Base-by-base conservation (phyloP, 768 basidiomycete species). In the Termitomyces sp. region DNA sequence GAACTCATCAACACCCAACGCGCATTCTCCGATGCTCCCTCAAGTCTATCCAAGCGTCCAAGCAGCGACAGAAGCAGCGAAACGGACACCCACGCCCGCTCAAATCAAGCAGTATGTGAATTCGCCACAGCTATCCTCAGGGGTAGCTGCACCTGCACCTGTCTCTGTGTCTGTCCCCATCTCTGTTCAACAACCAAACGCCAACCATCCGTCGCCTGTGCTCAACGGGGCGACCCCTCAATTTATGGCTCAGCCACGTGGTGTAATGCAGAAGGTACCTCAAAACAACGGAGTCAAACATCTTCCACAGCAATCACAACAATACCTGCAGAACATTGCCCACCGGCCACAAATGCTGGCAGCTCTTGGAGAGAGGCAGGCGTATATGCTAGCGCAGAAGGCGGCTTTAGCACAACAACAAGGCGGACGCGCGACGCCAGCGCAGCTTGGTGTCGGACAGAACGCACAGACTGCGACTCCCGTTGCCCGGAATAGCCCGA, bases 21-120 rank as follows among this genome's bases (percentile, higher is more conserved):
- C 55, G 62, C 63, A 64, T 46, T 62, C 69, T 5, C 64, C 66
- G n/a, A 65, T 72, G 60, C 81, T 78, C 59, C 71, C 74, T 8
- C 72, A 72, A 50, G 67, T 71, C 20, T 73, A 77, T 55, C 65
- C 72, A 4, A 73, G 54, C 33, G 62, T 73, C 16, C 75, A 75
- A 55, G 71, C 72, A 0, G 67, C 71, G 6, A 70, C 68, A 39
- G 73, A 70, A 34, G 69, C 68, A 24, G 62, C 65, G 4, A 73
- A 73, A 59, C 70, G 73, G 34, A 65, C 71, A 1, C 62, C 74
- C 7, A 77, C 76, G 12, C 73, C 76, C 33, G 69, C 70, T 10
- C 74, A 73, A 58, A 57, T 52, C 22, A 64, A 64, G 41, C 58
- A 59, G 31, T 62, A 56, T 46, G 28, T 60, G n/a, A 46, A 58